Evolutionary conservation across 345 rosid genomes (phyloP).

Genomic region (Citrus unshiu): DNA sequence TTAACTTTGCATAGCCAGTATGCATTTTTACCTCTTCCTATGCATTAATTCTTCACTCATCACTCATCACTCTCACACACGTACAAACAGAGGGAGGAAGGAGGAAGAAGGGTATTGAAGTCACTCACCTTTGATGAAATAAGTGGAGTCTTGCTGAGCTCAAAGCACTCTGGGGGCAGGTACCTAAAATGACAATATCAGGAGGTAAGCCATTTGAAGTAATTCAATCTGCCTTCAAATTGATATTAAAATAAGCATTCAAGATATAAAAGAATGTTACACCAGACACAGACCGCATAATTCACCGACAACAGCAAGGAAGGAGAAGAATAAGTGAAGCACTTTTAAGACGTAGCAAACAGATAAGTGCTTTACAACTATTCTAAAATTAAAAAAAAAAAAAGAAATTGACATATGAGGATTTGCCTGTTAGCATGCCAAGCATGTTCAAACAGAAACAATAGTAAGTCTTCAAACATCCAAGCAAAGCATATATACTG

Average conservation of each 20-base stretch:
- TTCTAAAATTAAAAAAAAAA: not conserved
- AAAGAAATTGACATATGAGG: not conserved
- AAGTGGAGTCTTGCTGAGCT: conserved; percentile 82
- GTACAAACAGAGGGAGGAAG: not conserved
- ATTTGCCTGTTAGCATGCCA: not conserved
- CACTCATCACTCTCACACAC: not conserved
- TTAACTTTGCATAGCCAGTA: not conserved
- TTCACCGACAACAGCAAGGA: not conserved
- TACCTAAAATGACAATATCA: conserved; percentile 53
- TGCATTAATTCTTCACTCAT: not conserved
- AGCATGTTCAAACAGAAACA: not conserved
- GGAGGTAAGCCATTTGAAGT: not conserved
- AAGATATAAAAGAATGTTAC: not conserved
- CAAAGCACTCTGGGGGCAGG: conserved; percentile 98
- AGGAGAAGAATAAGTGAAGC: not conserved
- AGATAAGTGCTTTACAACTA: not conserved
- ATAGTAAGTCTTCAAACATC: not conserved
- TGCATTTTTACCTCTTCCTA: not conserved
- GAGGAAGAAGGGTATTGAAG: not conserved
- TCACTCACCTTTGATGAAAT: conserved; percentile 91
- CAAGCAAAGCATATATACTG: conserved; percentile 5
- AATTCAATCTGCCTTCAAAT: not conserved
- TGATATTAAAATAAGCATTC: not conserved
- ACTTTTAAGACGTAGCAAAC: not conserved
- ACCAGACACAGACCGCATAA: not conserved